A percentile compares a stretch with the other conserved stretches of the same genome.
Conservation (phyloP, 1,139 yeast species). For the Williopsis jadinii region DNA sequence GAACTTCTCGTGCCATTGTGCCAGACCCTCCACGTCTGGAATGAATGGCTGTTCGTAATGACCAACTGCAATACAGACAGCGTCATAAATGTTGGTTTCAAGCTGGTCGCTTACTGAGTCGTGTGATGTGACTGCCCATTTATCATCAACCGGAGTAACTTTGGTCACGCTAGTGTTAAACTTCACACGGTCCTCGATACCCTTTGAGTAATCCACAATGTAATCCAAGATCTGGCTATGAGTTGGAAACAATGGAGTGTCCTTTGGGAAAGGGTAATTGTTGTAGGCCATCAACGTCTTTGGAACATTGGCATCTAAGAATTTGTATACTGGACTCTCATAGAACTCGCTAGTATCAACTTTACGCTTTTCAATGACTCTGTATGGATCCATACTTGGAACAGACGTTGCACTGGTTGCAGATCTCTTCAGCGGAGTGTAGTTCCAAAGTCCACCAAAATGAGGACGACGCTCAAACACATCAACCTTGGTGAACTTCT, state of each 20-base stretch:
- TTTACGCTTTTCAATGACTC: constrained; percentile 7
- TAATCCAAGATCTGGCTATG: constrained; percentile 43
- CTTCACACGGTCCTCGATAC: constrained; percentile 25
- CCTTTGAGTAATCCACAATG: constrained; percentile 37
- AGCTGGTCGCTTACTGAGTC: constrained; percentile 20
- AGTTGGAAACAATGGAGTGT: constrained; percentile 42
- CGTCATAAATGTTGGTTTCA: constrained; percentile 33
- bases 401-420: constrained; percentile 11
- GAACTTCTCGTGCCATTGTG: constrained; percentile 24
- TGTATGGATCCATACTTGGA: constrained; percentile 18
- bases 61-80: constrained; percentile 47
- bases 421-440: constrained; percentile 22
- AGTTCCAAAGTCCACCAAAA: constrained; percentile 53
- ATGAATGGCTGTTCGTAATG: constrained; percentile 47
- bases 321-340: constrained; percentile 27
- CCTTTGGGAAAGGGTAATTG: constrained; percentile 38
- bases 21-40: constrained; percentile 39
- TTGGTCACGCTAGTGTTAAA: constrained; percentile 28
- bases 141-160: constrained; percentile 7
- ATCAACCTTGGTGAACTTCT: constrained; percentile 34
- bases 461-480: constrained; percentile 43
- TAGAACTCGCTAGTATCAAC: constrained; percentile 20
- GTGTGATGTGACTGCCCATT: constrained; percentile 29
- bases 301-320: constrained; percentile 59
- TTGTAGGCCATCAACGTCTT: constrained; percentile 50